Base-by-base conservation (phyloP, 768 basidiomycete genomes). In the Psilocybe subaeruginosa region DNA sequence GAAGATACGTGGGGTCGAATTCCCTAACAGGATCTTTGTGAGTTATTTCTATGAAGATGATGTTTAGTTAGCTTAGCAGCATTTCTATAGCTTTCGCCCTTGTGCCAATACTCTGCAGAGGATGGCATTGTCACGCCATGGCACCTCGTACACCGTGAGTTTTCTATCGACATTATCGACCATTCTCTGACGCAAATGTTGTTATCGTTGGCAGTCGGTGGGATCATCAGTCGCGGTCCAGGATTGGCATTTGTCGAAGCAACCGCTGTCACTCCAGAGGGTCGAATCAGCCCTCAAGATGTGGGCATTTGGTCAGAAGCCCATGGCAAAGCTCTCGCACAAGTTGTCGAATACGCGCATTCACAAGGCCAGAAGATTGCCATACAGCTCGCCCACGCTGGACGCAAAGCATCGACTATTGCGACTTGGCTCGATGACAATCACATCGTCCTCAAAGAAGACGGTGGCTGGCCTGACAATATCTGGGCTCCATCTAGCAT, bases 341-440 rank as follows among this genome's bases (percentile, higher is more conserved):
- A 1, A 35, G 11, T 35, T 11, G 33, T 0, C 33, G 45, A 46
- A 16, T 46, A 16, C 45, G 87, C 87, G 27, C 87, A 90, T 68
- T 82, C 85, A 1, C 87, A 88, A 64, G 82, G 80, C 53, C 84
- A 88, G 69, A 85, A 86, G 53, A 81, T 92, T 17, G 90, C 77
- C 5, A 86, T 92, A 52, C 91, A 93, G 63, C 80, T 92, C 17
- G 86, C 81, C 0, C 91, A 92, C 64, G 87, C 89, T 0, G 91
- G 91, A 1, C 79, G 90, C 29, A 92, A 92, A 70, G 89, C 82
- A 0, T 85, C 84, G n/a, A 85, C 80, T 0, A 70, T 82, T 17
- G 81, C 85, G 0, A 87, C 88, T 0, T 92, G 88, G 87, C 66
- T 88, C 41, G 53, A 73, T 19, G 60, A 67, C 16, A 37, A 50